Conservation (phyloP, 2,329 filamentous ascomycete genomes). For the Microdochium nivale region DNA sequence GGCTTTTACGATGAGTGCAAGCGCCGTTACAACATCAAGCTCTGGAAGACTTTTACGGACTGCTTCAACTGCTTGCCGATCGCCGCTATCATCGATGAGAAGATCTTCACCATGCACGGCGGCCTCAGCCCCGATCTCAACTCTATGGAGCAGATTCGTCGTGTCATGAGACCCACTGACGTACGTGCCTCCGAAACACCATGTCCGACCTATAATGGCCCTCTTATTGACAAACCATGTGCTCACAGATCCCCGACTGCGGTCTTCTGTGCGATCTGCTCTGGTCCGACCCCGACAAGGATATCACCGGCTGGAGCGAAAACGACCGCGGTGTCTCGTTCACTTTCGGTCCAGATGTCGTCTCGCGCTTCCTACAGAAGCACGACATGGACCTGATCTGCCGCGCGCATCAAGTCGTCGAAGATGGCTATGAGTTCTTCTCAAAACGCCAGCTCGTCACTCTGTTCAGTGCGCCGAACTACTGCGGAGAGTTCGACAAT, state of each 20-base stretch:
- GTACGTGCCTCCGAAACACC: conserved; percentile 48
- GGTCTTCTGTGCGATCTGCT: conserved; percentile 94
- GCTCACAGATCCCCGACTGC: conserved; percentile 85
- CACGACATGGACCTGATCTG: conserved; percentile 99
- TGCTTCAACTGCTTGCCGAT: conserved; percentile 99
- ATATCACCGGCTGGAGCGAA: conserved; percentile 98
- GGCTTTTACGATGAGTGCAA: conserved; percentile 99
- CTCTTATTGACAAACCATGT: not conserved
- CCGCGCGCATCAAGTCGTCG: conserved; percentile 95
- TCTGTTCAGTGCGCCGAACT: conserved; percentile 96
- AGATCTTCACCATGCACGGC: conserved; percentile 99
- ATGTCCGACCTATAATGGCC: not conserved
- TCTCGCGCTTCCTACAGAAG: conserved; percentile 95
- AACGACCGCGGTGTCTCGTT: conserved; percentile 98
- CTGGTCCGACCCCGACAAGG: conserved; percentile 98
- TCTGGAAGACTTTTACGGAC: conserved; percentile 99
- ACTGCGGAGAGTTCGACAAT: conserved; percentile 99
- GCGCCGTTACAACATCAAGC: conserved; percentile 97
- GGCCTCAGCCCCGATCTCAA: conserved; percentile 94
- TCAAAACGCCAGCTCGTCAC: conserved; percentile 96
- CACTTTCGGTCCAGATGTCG: conserved; percentile 95
- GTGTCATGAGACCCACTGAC: conserved; percentile 97
- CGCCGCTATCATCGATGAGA: conserved; percentile 97
- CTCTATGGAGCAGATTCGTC: conserved; percentile 99
- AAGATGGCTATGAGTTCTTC: conserved; percentile 99